phyloP scores from a whole-genome alignment of 2,329 filamentous ascomycete genomes.

The Aureobasidium sp. region DNA sequence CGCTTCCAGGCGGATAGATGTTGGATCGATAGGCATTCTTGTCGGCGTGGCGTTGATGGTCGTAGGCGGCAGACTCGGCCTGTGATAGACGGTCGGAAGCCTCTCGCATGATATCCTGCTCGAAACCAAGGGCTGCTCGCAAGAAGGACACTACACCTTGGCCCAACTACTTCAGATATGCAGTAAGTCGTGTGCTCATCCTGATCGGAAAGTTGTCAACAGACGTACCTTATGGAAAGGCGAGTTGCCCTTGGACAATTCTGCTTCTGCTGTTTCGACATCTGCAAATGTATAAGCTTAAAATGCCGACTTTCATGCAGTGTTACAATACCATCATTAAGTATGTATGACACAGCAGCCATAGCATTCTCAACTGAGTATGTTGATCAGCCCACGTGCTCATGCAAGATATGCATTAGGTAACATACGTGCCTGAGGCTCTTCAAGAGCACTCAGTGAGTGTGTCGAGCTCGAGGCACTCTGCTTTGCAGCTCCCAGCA shows the following conservation, averaged over 20 bases:
- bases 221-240: slow-evolving; percentile 68
- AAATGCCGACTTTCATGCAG: background rate
- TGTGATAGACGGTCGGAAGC: slow-evolving; percentile 64
- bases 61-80: slow-evolving; percentile 69
- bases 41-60: slow-evolving; percentile 68
- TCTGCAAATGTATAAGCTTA: slow-evolving; percentile 39
- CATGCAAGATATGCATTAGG: background rate
- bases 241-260: slow-evolving; percentile 64
- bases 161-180: slow-evolving; percentile 51
- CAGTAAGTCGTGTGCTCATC: background rate
- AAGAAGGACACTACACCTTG: slow-evolving; percentile 77
- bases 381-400: slow-evolving; percentile 9
- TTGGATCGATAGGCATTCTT: slow-evolving; percentile 53
- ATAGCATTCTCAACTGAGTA: slow-evolving; percentile 40
- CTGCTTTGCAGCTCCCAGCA: slow-evolving; percentile 8
- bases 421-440: slow-evolving; percentile 51
- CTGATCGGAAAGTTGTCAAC: background rate
- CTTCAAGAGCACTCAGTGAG: slow-evolving; percentile 51
- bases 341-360: slow-evolving; percentile 26
- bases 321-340: slow-evolving; percentile 34
- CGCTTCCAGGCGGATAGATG: slow-evolving; percentile 76
- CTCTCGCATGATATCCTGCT: slow-evolving; percentile 84
- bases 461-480: slow-evolving; percentile 36
- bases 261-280: slow-evolving; percentile 71
- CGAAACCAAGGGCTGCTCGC: slow-evolving; percentile 78